Percentiles rank a stretch among this genome's conserved stretches.
Evolutionary conservation across 176 grass and related monocot genomes (phyloP).

Genomic region (Oryza australiensis): DNA sequence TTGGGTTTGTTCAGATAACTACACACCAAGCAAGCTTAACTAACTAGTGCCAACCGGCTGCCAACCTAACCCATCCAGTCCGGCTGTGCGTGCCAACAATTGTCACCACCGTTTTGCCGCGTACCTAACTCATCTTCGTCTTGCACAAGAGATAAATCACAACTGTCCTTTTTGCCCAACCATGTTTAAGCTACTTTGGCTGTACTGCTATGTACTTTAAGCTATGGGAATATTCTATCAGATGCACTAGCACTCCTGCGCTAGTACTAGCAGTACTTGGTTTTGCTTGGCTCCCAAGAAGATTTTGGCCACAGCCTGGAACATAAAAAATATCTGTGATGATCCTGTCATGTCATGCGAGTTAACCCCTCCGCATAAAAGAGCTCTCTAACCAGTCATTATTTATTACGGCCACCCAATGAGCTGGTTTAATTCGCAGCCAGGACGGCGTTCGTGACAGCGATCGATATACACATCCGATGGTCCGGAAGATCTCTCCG

Average conservation of each 20-base stretch:
- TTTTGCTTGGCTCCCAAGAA: conserved; percentile 25
- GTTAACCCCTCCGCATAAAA: neutral
- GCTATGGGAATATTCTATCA: neutral
- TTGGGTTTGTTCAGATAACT: neutral
- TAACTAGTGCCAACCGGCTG: neutral
- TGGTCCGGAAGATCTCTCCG: conserved; percentile 7
- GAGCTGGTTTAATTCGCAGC: neutral
- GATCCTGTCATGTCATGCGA: neutral
- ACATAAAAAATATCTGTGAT: neutral
- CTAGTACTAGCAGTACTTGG: neutral
- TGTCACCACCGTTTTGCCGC: neutral
- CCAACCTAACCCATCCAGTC: neutral
- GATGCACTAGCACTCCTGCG: neutral
- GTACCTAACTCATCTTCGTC: neutral
- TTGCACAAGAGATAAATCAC: neutral
- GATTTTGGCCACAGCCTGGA: neutral
- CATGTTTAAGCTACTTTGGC: neutral
- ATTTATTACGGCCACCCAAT: neutral
- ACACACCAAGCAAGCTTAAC: neutral
- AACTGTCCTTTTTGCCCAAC: neutral
- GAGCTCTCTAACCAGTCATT: no score
- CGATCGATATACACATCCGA: neutral
- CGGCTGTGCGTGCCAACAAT: neutral
- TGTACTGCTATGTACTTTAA: no score
- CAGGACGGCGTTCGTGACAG: conserved; percentile 11